Base-by-base conservation (phyloP, 2,329 filamentous ascomycete species). In the Aureobasidium sp. region DNA sequence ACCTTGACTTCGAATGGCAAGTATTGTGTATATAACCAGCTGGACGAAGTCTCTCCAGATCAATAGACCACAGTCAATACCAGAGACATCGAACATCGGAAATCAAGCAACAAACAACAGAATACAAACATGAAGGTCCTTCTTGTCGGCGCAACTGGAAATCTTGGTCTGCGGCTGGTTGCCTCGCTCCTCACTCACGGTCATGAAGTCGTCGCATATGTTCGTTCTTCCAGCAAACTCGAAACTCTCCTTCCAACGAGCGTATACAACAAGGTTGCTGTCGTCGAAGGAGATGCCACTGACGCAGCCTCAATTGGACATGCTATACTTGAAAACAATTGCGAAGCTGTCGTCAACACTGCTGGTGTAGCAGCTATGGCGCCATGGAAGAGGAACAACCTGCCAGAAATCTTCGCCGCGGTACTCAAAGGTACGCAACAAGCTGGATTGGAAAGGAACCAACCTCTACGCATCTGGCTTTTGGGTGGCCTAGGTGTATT, bases 321-420 rank as follows among this genome's bases (percentile, higher is more conserved):
- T 12, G 74, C 74, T 5, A 71, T 79, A 34, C 61, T 74, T 20
- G 70, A 74, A 7, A 53, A 70, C 60, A 63, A 69, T 47, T 77
- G 76, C 64, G 73, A 78, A 63, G 75, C 70, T 12, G 70, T 79
- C 23, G 66, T 79, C 61, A 75, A 73, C 60, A 71, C 73, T 3
- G 77, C 76, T 6, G 76, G 76, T 6, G 65, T 74, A 37, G 72
- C 74, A 27, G 72, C 71, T n/a, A 36, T 76, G 23, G 61, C 71
- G 42, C 72, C 75, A 3, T 76, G 76, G 74, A 65, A 71, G 34
- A 71, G 72, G 53, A 72, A 69, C 53, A 66, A 74, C 6, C 62
- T 77, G 47, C 71, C 75, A 7, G 69, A 66, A 26, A 76, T 78
- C 61, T 74, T 75, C 59, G 66, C 63, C 34, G 70, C 76, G 7